Percentiles rank a stretch among this genome's conserved stretches.
phyloP scores from a whole-genome alignment of 495 filamentous ascomycete genomes.

The Aspergillus panamensis region DNA sequence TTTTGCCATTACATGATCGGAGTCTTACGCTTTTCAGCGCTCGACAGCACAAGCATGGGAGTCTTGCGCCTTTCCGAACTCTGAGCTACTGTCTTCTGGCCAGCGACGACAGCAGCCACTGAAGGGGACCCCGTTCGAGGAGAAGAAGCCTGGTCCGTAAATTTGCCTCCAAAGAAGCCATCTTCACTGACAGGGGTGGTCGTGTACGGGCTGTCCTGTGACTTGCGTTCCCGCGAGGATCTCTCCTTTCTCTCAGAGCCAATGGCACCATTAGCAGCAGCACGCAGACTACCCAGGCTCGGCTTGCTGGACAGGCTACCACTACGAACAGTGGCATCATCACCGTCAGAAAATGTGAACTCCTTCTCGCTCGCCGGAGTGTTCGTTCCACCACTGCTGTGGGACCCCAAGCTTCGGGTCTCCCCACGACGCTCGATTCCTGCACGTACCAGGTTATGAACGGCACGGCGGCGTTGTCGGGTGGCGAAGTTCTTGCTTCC shows the following conservation, averaged over 20 bases:
- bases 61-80: constrained; percentile 69
- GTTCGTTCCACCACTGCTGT: constrained; percentile 68
- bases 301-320: constrained; percentile 76
- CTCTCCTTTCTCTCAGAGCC: constrained; percentile 73
- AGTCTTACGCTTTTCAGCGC: constrained; percentile 88
- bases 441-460: constrained; percentile 86
- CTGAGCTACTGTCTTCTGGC: constrained; percentile 42
- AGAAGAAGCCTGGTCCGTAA: constrained; percentile 40
- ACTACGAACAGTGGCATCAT: constrained; percentile 76
- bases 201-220: constrained; percentile 43
- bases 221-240: constrained; percentile 58
- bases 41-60: constrained; percentile 80
- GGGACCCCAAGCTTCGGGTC: constrained; percentile 55
- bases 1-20: constrained; percentile 49
- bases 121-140: constrained; percentile 40
- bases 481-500: constrained; percentile 98
- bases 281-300: constrained; percentile 75
- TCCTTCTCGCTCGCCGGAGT: constrained; percentile 88
- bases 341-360: constrained; percentile 76
- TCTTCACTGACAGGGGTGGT: constrained; percentile 55
- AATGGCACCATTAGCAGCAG: constrained; percentile 76
- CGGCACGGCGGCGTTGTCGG: constrained; percentile 86
- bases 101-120: constrained; percentile 46
- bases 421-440: constrained; percentile 78
- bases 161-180: constrained; percentile 57